Evolutionary conservation across 345 rosid species (phyloP).

Genomic region (Hypericum perforatum): DNA sequence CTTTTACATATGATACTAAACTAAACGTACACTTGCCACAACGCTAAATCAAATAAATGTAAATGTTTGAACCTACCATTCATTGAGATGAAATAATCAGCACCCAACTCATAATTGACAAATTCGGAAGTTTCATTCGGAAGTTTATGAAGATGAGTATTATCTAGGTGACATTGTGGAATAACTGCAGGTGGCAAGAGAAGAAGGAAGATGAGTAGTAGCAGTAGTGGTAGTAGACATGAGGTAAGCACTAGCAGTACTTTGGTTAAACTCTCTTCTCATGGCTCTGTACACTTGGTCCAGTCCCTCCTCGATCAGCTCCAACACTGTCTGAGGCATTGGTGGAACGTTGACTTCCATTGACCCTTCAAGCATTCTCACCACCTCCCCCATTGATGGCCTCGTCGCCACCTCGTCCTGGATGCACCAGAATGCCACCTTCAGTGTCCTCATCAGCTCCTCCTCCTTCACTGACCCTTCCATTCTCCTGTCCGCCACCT

Average conservation of each 20-base stretch:
- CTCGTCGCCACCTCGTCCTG: constrained; percentile 24
- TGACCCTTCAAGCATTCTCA: constrained; percentile 24
- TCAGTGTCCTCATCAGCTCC: constrained; percentile 18
- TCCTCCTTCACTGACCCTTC: constrained; percentile 17
- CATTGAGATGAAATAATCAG: no score
- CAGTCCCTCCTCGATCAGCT: constrained; percentile 73
- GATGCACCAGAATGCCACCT: constrained; percentile 27
- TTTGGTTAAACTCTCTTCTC: constrained; percentile 57
- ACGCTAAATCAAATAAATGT: no score
- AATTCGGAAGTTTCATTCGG: no score
- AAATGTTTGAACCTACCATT: no score
- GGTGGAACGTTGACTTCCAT: constrained; percentile 45
- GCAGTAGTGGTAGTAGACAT: constrained; percentile 12
- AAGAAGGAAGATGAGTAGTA: constrained; percentile 29
- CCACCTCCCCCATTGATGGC: constrained; percentile 27
- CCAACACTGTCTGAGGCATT: constrained; percentile 77
- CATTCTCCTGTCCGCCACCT: constrained; percentile 18
- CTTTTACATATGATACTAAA: no score
- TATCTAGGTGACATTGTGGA: constrained; percentile 93
- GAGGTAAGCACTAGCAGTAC: constrained; percentile 31
- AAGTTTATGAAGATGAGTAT: no score
- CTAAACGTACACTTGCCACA: no score
- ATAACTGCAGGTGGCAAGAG: constrained; percentile 72
- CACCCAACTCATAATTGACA: no score
- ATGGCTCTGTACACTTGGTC: constrained; percentile 74